These are phyloP conservation scores for Urtica urens DNA, from an alignment of 306 rosid genomes.

Conservation along the genomic window DNA sequence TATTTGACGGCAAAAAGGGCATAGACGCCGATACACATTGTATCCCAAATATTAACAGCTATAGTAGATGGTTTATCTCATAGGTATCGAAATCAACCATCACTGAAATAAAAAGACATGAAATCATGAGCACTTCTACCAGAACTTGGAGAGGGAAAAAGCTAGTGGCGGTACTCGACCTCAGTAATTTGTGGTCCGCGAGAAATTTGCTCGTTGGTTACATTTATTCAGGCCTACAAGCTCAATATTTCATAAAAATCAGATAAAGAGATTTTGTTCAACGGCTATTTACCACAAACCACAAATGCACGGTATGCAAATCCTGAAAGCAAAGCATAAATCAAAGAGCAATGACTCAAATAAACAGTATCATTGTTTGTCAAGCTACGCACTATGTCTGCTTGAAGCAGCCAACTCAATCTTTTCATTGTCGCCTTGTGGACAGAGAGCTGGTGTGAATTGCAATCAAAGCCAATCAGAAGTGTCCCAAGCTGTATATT, in stretches of 20 bases:
- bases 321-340: constrained; percentile 22
- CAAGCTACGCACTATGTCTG: constrained; percentile 3
- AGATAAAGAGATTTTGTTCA: constrained; percentile 13
- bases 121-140: no score
- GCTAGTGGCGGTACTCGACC: background rate
- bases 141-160: background rate
- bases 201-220: constrained; percentile 18
- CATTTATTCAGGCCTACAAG: constrained; percentile 23
- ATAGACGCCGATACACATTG: no score
- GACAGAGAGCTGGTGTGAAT: constrained; percentile 21
- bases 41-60: no score
- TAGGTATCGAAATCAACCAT: no score
- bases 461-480: constrained; percentile 39
- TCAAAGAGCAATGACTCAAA: constrained; percentile 21
- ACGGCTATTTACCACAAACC: constrained; percentile 31
- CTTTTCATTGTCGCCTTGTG: constrained; percentile 9
- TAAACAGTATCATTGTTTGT: constrained; percentile 17
- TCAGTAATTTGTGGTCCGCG: constrained; percentile 8
- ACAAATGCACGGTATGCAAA: constrained; percentile 29
- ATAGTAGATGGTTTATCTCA: no score
- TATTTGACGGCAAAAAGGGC: no score
- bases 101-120: no score
- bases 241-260: constrained; percentile 24
- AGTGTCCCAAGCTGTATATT: constrained; percentile 90
- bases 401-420: constrained; percentile 19